Evolutionary conservation across 2,329 filamentous ascomycete genomes (phyloP), one percentile per base, ranked within the genome.

Genomic region (Chaetomiaceae sp.): DNA sequence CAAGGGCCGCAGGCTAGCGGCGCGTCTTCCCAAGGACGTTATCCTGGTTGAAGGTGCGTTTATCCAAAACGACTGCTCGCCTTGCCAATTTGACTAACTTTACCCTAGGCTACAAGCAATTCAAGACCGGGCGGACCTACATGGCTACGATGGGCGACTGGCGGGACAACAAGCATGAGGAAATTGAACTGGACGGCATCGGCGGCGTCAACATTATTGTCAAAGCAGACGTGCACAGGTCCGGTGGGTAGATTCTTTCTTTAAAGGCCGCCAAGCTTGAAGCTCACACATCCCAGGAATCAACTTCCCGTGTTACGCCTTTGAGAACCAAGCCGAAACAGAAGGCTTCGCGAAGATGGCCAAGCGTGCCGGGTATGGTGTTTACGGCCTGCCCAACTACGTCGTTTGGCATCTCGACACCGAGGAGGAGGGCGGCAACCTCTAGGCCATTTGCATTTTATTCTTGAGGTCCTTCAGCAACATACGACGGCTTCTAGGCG

Each of bases 291-390:
- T 10, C 5, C 2, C 13, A 92, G 91, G 92, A 58, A 94, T 99
- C 75, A 99, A 99, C 72, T 99, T 99, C 71, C 94, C 94, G 8
- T 85, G 84, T 67, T 99, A 99, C 66, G 81, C 94, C 3, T 99
- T 99, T 68, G 94, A 99, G 70, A 97, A 99, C 71, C 94, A 99
- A 74, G 94, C 94, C 59, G 94, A 99, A 73, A 99, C 94, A 4
- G 94, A 99, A 73, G 94, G 94, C 6, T 99, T 99, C 66, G 94
- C 94, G 33, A 96, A 95, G 71, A 99, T 99, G 94, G 94, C 94
- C 55, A 96, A 95, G 75, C 81, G 90, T 58, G 94, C 94, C 16
- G 94, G 94, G 40, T 97, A 96, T 69, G 80, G 89, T 65, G 94
- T 99, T 23, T 82, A 90, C 62, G 94, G 94, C 41, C 76, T 99